Base-by-base conservation (phyloP, 2,329 filamentous ascomycete genomes). In the Arthrobotrys sphaeroides region DNA sequence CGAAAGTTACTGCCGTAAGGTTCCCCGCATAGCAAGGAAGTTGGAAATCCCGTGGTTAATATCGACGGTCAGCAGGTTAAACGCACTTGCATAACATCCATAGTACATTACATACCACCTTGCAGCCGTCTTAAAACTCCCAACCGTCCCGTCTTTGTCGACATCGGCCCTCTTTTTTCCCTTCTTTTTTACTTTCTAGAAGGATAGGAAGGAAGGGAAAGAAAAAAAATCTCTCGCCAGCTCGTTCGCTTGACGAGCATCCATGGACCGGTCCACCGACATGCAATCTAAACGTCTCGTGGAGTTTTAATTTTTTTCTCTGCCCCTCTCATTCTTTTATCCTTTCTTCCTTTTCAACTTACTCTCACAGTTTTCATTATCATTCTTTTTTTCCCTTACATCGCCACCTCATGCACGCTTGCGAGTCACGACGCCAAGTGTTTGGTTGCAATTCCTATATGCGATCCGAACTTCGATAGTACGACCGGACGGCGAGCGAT, bases 41-140 rank as follows among this genome's bases (percentile, higher is more conserved):
- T 51, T 65, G 60, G 69, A 67, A 74, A 68, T 74, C 45, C 70
- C 70, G 70, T 74, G 70, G 70, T 62, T 74, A 74, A 74, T 74
- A 67, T 74, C 40, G 57, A 57, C 62, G 64, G 70, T 68, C 70
- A 74, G 62, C 62, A 74, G 70, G 64, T 74, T 68, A 74, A 74
- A 67, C 36, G 47, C 36, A 38, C 51, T 55, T 55, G 51, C 51
- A 55, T 55, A 55, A 55, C 51, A 55, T 55, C 51, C 51, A 55
- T 55, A 55, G 31, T 55, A 38, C 51, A 55, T 65, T 62, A 65
- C 70, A 68, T 62, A 59, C 57, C 57, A 68, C 55, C 70, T 62
- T 74, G 64, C 70, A 74, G 55, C 53, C 62, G 55, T 59, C 70
- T 74, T 74, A 74, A 74, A 68, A 74, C 70, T 68, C 55, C 55